Evolutionary conservation across 2,329 filamentous ascomycete species (phyloP).

Genomic region (Sclerotinia glacialis): DNA sequence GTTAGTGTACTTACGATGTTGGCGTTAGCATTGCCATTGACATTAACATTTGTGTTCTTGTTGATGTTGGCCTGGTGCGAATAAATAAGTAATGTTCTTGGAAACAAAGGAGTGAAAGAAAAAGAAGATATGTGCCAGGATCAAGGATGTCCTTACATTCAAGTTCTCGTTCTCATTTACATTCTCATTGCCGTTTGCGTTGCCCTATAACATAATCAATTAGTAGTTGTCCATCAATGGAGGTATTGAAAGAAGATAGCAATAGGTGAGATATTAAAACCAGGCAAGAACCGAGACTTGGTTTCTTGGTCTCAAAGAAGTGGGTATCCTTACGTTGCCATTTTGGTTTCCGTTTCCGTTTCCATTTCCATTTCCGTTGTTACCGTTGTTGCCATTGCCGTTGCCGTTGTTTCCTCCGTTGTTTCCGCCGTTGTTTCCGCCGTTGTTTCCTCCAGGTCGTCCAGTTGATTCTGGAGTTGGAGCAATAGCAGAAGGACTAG

Average conservation of each 20-base stretch:
- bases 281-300: neutral
- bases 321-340: neutral
- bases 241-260: too few relatives aligned
- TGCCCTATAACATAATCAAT: neutral
- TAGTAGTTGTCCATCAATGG: neutral
- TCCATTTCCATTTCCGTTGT: neutral
- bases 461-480: neutral
- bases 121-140: too few relatives aligned
- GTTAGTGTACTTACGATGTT: slow-evolving; percentile 5
- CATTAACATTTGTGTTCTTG: slow-evolving; percentile 2
- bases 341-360: neutral
- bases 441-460: neutral
- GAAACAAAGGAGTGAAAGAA: too few relatives aligned
- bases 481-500: neutral
- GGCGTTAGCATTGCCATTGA: neutral
- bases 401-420: neutral
- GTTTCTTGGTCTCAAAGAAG: neutral
- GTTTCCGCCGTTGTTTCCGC: neutral
- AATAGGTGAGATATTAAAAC: neutral
- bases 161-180: neutral
- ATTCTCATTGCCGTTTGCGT: neutral
- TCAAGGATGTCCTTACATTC: neutral
- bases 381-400: too few relatives aligned
- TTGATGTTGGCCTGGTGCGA: slow-evolving; percentile 3
- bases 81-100: neutral